phyloP scores from a whole-genome alignment of 179 eudicot genomes.

The Patellifolia procumbens region DNA sequence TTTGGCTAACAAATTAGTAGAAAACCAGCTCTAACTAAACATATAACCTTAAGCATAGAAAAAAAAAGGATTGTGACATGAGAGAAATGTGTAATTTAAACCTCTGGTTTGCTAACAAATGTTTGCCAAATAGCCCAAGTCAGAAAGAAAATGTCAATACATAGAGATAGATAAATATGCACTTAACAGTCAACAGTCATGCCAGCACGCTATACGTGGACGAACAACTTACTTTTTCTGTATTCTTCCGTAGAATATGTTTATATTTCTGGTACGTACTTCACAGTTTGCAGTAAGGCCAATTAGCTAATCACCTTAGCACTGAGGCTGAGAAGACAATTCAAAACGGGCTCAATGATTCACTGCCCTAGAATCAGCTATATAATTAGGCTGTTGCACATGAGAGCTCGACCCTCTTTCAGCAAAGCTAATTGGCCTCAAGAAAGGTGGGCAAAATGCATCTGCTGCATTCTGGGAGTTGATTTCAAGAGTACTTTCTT shows the following conservation, averaged over 20 bases:
- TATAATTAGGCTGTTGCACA: slow-evolving; percentile 23
- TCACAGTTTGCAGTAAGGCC: not conserved
- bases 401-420: slow-evolving; percentile 56
- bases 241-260: not conserved
- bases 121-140: too few species aligned
- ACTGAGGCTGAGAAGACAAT: not conserved
- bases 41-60: too few species aligned
- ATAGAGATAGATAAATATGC: not conserved
- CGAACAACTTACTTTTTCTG: not conserved
- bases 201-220: not conserved
- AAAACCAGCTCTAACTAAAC: too few species aligned
- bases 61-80: too few species aligned
- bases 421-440: slow-evolving; percentile 41
- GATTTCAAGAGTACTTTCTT: slow-evolving; percentile 43
- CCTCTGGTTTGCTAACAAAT: too few species aligned
- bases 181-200: not conserved
- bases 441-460: slow-evolving; percentile 74
- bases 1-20: too few species aligned
- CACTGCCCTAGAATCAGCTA: not conserved
- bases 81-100: too few species aligned
- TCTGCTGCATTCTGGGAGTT: slow-evolving; percentile 52
- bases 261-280: not conserved
- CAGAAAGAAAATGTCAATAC: not conserved
- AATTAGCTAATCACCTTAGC: not conserved
- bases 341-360: not conserved